Conservation (phyloP, 805 yeast genomes). For the Candida vartiovaarae region DNA sequence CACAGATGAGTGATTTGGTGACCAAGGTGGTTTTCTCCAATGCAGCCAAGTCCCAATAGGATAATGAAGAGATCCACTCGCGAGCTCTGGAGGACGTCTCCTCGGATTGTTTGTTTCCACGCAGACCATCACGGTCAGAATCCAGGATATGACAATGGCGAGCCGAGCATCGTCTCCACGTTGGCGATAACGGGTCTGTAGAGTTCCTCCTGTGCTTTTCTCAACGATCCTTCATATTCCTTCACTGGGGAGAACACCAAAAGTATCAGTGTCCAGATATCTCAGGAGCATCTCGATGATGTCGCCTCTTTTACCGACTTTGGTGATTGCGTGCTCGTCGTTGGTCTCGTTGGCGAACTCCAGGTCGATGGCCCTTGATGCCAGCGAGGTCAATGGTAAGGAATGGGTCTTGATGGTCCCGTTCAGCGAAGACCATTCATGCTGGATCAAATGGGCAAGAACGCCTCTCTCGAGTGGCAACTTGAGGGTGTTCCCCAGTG, state of each 20-base stretch:
- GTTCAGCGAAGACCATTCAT: constrained; percentile 79
- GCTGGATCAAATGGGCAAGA: constrained; percentile 68
- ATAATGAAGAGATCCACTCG: constrained; percentile 56
- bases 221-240: constrained; percentile 78
- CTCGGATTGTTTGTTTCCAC: constrained; percentile 68
- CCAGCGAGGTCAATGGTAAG: constrained; percentile 81
- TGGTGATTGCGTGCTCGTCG: constrained; percentile 44
- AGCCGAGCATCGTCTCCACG: constrained; percentile 50
- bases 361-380: constrained; percentile 82
- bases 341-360: constrained; percentile 30
- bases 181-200: constrained; percentile 70
- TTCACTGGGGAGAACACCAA: constrained; percentile 77
- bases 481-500: constrained; percentile 63
- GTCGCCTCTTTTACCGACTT: constrained; percentile 51
- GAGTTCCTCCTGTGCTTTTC: constrained; percentile 70
- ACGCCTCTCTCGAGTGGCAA: constrained; percentile 53
- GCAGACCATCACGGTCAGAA: constrained; percentile 71
- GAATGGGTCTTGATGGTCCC: constrained; percentile 67
- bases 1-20: constrained; percentile 82
- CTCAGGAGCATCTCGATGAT: constrained; percentile 59
- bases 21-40: constrained; percentile 84
- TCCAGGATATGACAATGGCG: constrained; percentile 55
- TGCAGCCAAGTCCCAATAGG: constrained; percentile 76
- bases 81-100: constrained; percentile 55
- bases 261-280: constrained; percentile 90